Percentiles rank a stretch among this genome's conserved stretches.
Conservation (phyloP, 352 stramenopile genomes). For the Phytopythium cucurbitacearum region DNA sequence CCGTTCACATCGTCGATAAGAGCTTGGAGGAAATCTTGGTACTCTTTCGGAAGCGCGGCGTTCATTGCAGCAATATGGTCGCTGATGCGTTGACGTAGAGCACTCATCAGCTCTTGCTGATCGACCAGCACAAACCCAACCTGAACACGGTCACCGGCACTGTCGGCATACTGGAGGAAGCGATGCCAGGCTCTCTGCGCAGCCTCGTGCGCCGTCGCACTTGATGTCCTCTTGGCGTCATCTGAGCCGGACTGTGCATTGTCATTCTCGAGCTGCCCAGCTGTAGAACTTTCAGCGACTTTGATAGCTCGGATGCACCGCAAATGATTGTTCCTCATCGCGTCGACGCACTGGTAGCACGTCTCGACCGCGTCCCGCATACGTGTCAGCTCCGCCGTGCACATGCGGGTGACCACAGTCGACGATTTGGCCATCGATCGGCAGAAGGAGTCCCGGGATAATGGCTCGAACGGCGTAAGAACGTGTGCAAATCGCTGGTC, state of each 20-base stretch:
- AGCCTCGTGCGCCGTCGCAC: slow-evolving; percentile 36
- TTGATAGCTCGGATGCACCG: slow-evolving; percentile 24
- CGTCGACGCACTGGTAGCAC: slow-evolving; percentile 26
- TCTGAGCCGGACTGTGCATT: neutral
- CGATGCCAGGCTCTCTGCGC: slow-evolving; percentile 29
- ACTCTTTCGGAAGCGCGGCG: slow-evolving; percentile 39
- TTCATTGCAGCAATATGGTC: slow-evolving; percentile 35
- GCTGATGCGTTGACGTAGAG: slow-evolving; percentile 24
- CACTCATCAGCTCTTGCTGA: slow-evolving; percentile 31
- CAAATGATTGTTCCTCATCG: slow-evolving; percentile 28
- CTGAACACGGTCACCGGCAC: slow-evolving; percentile 27
- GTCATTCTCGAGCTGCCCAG: neutral
- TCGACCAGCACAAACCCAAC: slow-evolving; percentile 54
- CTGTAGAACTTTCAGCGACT: slow-evolving; percentile 18
- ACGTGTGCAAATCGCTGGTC: slow-evolving; percentile 24
- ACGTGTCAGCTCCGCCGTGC: slow-evolving; percentile 10
- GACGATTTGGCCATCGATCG: slow-evolving; percentile 23
- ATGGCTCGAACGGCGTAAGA: slow-evolving; percentile 35
- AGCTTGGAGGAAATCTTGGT: slow-evolving; percentile 39
- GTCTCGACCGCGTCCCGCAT: slow-evolving; percentile 24
- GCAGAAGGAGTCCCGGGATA: slow-evolving; percentile 14
- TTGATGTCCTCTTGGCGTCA: slow-evolving; percentile 3
- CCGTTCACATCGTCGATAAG: slow-evolving; percentile 49
- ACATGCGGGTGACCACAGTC: slow-evolving; percentile 15
- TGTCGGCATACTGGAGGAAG: slow-evolving; percentile 32